Base-by-base conservation (phyloP, 1,284 basidiomycete genomes). In the Coniophora puteana region DNA sequence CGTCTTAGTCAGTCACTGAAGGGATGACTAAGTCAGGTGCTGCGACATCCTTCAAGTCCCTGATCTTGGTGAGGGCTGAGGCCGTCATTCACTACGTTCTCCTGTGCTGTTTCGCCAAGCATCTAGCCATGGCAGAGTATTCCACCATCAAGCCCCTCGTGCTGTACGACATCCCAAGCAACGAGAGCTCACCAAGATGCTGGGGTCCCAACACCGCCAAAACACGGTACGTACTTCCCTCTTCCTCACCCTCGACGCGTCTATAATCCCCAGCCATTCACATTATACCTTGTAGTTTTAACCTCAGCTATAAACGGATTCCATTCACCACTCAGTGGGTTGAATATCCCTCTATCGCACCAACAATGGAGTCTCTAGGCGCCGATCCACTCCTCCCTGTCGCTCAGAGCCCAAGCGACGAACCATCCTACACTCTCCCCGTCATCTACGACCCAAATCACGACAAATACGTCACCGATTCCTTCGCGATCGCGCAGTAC, bases 401-500 rank as follows among this genome's bases (percentile, higher is more conserved):
- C 56, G 46, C 33, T 34, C 54, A 7, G n/a, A 38, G 48, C 11
- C 57, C 57, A 1, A 40, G 18, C 1, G 44, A 50, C 12, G n/a
- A n/a, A n/a, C n/a, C 28, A 6, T 7, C 49, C 7, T 64, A 66
- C 41, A 63, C 61, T 4, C 40, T 59, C 10, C 63, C 63, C 14
- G 47, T 54, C 13, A 51, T 51, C 28, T 38, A 43, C 36, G 55
- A 57, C 25, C 42, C 44, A 1, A 38, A 40, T 13, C 57, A 55
- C 5, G 49, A 53, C 16, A 51, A 34, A 3, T 41, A 46, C 26
- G 41, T 68, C 17, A 44, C 54, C 12, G 63, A 65, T 29, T 66
- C 63, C 4, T 40, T 41, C 8, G 45, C 50, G 21, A 67, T 68
- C 32, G 54, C 64, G 0, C 50, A 57, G 32, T 71, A 69, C 46